Base-by-base conservation (phyloP, 345 rosid species). In the Aethionema arabicum region DNA sequence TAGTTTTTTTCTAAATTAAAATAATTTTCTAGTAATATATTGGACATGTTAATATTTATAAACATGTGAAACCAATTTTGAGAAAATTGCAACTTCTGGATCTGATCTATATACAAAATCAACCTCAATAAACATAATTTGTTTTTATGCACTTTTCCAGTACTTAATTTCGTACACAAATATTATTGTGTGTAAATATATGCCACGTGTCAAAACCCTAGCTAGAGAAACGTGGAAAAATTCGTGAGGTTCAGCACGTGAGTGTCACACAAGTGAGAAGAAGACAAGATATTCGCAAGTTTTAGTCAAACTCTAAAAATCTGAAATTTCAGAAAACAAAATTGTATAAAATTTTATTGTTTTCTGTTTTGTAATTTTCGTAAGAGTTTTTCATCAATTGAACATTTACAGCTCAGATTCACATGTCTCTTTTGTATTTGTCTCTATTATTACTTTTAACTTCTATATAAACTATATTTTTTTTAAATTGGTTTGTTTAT, bases 351-450 rank as follows among this genome's bases (percentile, higher is more conserved):
- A 6, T 7, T 14, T 47, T 5, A 44, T 53, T 44, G 41, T 69
- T 46, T 53, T 45, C 50, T 61, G 61, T 69, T 61, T 61, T 45
- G 56, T 21, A 21, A 21, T 21, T 21, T 21, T 21, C 27, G 27
- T 21, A 21, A 21, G 63, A 55, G 59, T 52, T 70, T 71, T 58
- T 65, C 66, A 44, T 71, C 31, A 65, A 60, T 12, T 13, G 15
- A 52, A 16, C 74, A 65, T 32, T 8, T 69, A 68, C 83, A 79
- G 80, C 83, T 76, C 76, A 68, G 61, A 9, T 58, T 61, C 83
- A 79, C 83, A 79, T 79, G 83, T 77, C 58, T 37, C 27, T 56
- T 45, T 57, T 61, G 70, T 46, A 4, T 11, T 67, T 73, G n/a
- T 70, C 63, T 66, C 70, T 38, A 41, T 67, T 31, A 32, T 54